A percentile compares a stretch with the other conserved stretches of the same genome.
Evolutionary conservation across 2,329 filamentous ascomycete species (phyloP).

Genomic region (Neophaeococcomyces mojaviensis): DNA sequence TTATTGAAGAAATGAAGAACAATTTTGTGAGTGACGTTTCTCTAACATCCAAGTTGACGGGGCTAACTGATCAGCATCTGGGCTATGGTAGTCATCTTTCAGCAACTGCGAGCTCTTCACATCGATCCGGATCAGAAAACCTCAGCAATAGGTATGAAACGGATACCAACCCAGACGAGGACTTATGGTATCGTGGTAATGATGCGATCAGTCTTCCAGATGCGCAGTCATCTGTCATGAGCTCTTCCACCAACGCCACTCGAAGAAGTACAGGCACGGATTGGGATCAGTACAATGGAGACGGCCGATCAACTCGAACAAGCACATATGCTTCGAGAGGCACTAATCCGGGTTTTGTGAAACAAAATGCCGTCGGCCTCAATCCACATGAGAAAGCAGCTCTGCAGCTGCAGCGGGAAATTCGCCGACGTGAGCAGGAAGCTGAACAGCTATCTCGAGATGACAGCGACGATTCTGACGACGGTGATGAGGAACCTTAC

Average conservation of each 20-base stretch:
- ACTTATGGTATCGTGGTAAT: constrained; percentile 3
- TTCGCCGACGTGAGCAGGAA: background rate
- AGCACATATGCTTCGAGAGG: background rate
- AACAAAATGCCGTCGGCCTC: constrained; percentile 2
- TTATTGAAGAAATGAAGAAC: constrained; percentile 12
- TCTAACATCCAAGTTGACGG: background rate
- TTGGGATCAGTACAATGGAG: constrained; percentile 1
- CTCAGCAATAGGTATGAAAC: background rate
- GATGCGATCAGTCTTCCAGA: background rate
- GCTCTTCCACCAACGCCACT: background rate
- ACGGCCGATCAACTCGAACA: background rate
- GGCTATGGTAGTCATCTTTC: background rate
- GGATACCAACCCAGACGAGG: constrained; percentile 1
- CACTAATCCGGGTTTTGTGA: constrained; percentile 4
- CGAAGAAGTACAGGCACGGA: background rate
- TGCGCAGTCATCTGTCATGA: background rate
- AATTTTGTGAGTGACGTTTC: background rate
- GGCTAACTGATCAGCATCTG: background rate
- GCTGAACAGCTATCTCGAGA: constrained; percentile 1
- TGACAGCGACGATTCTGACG: constrained; percentile 1
- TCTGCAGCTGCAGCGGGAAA: background rate
- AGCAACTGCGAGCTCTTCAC: background rate
- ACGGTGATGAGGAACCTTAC: constrained; percentile 9
- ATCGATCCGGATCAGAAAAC: background rate
- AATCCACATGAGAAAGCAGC: background rate